Conservation (phyloP, 2,329 filamentous ascomycete species). For the Phoma sp. region DNA sequence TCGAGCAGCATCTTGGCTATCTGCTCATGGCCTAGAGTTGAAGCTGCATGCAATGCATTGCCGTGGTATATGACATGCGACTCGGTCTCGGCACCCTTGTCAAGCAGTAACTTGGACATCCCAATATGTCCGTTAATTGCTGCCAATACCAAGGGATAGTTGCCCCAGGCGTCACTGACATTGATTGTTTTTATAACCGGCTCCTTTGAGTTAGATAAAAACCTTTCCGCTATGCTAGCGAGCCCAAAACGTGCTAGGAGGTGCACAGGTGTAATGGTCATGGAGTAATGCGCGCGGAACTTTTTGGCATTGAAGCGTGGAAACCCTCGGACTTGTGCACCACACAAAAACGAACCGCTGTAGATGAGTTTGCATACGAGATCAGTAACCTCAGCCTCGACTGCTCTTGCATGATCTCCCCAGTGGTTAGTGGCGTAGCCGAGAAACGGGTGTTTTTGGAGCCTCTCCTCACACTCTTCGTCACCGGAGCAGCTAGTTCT, state of each 20-base stretch:
- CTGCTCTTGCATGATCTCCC: slow-evolving; percentile 28
- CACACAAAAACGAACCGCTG: slow-evolving; percentile 4
- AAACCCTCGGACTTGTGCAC: slow-evolving; percentile 7
- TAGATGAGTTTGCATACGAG: slow-evolving; percentile 18
- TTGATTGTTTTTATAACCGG: neutral
- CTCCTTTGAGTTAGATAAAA: neutral
- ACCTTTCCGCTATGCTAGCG: neutral
- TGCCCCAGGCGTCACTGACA: neutral
- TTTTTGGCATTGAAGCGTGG: neutral
- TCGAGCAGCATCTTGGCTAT: neutral
- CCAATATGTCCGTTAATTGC: slow-evolving; percentile 3
- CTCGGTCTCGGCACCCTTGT: neutral
- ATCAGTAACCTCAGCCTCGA: slow-evolving; percentile 11
- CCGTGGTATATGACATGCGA: neutral
- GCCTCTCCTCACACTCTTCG: slow-evolving; percentile 22
- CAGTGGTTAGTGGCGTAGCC: slow-evolving; percentile 39
- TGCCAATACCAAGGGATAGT: neutral
- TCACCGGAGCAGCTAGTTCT: slow-evolving; percentile 21
- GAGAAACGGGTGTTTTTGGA: slow-evolving; percentile 29
- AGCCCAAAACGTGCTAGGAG: neutral
- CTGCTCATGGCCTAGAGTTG: neutral
- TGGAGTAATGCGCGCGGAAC: slow-evolving; percentile 3
- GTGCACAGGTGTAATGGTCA: neutral
- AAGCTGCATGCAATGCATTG: neutral
- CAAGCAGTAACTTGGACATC: slow-evolving; percentile 9